Base-by-base conservation (phyloP, 805 yeast genomes). In the Teunomyces cretensis region DNA sequence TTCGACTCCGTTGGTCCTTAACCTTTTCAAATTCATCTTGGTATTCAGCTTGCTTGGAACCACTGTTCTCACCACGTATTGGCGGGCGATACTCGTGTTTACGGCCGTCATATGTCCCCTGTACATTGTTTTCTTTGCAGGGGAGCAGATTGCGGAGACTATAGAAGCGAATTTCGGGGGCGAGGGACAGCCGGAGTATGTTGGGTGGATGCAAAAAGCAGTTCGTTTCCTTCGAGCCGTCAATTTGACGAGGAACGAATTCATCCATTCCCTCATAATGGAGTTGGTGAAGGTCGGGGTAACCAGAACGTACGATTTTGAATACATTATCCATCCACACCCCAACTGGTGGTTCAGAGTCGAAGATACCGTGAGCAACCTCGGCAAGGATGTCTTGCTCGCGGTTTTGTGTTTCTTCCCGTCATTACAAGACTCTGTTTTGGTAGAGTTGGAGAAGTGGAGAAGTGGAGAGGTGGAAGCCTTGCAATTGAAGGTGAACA, bases 241-340 rank as follows among this genome's bases (percentile, higher is more conserved):
- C 11, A 9, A 24, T n/a, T n/a, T 35, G 38, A 35, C 16, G 6
- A 24, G 28, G n/a, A n/a, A 22, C 17, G 26, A 35, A n/a, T 13
- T 35, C 13, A 17, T 22, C 9, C 9, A 17, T 14, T 28, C 44
- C 3, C 14, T 54, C 6, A 39, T 42, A 16, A 42, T 44, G 13
- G 53, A 48, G 17, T 19, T 58, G 11, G 44, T 58, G 6, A 17
- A 17, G 5, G 30, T 44, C 22, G 50, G 49, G 4, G 57, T 62
- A 3, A 36, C 33, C 8, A 47, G 68, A 41, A 49, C 53, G 9
- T 42, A 64, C 17, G 68, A 61, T 26, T 62, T 52, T 47, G 61
- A 62, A 30, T 45, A 43, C 17, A 44, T 57, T 9, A 36, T 56
- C 13, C 36, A 41, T n/a, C 30, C 24, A 7, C 41, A 17, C 6